Evolutionary conservation across 2,329 filamentous ascomycete species (phyloP), one percentile per base, ranked within the genome.

Genomic region (Ophiosphaerella korrae): DNA sequence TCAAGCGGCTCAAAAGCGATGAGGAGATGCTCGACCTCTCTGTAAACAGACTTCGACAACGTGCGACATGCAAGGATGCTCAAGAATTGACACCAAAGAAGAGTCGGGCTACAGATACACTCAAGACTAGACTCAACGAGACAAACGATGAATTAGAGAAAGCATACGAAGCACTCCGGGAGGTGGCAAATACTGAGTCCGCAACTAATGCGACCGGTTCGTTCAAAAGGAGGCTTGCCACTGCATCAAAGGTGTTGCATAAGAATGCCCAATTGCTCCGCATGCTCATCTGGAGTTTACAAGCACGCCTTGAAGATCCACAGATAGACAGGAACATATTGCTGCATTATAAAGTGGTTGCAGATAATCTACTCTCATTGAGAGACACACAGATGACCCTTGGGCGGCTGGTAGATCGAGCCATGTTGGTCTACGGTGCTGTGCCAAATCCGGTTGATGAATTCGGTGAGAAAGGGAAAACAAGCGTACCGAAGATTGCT

Each of bases 331-430:
- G 45, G 9, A 45, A 37, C 14, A 51, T 54, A 9, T 45, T 58
- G 9, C 48, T 54, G 8, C 36, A 60, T 9, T 64, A 58, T 38
- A 58, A 62, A 37, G 58, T 63, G 23, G 48, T 69, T 5, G 50
- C 59, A 11, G 59, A 69, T 29, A 64, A 55, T 23, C 44, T 72
- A 5, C 52, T 68, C 3, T 61, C 64, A 5, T 41, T 72, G 9
- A 52, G 64, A 38, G 68, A 72, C 31, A 70, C 67, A 14, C 66
- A 71, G 39, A 53, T 66, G 45, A 66, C 66, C 29, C 44, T 72
- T 11, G 33, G 53, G 12, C 57, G 58, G 36, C 37, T 71, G 24
- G 46, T 72, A 8, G 63, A 64, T 23, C 57, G 59, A 26, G 55
- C 61, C 14, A 58, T 70, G 48, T 55, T 62, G 18, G 41, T 52